Evolutionary conservation across 805 yeast species (phyloP), one percentile per base, ranked within the genome.

Genomic region (Martiniozyma abietophila): DNA sequence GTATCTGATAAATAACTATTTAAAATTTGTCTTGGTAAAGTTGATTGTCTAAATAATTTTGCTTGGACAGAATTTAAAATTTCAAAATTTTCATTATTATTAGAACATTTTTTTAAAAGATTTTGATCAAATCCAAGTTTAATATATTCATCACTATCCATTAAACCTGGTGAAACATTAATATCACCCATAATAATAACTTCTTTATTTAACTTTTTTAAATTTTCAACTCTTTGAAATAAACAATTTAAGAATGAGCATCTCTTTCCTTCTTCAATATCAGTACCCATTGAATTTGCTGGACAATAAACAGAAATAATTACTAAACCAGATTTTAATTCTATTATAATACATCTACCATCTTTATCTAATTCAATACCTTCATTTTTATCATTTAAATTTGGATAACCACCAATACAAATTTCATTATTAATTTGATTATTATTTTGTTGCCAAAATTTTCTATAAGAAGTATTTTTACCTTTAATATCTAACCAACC

Each of bases 131-230:
- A 46, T 6, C 69, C 58, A 17, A 64, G 67, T 26, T 63, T 66
- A 7, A 80, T 64, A 1, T 65, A 62, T 39, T 81, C 94, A 2
- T 94, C 96, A 39, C 78, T 75, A 50, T 89, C 98, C 5, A 81
- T 76, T 29, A 82, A 57, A 54, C 86, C 92, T 11, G 84, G 63
- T 4, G 86, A 66, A 3, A 89, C 79, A 50, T 89, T 89, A 11
- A 89, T 67, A 52, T 89, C 98, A 2, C 98, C 98, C 74, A 89
- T 65, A 0, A 92, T 58, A 1, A 89, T 61, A 5, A 89, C 86
- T 10, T 71, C 57, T 45, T 88, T 80, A 0, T 84, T 84, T 40
- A 61, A 27, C 2, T 46, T 44, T n/a, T 62, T 54, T 36, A 89
- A 61, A 24, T 66, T 67, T 22, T 69, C 57, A 12, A 82, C 69